Evolutionary conservation across 768 basidiomycete genomes (phyloP), one percentile per base, ranked within the genome.

Genomic region (Trametopsis cervina): DNA sequence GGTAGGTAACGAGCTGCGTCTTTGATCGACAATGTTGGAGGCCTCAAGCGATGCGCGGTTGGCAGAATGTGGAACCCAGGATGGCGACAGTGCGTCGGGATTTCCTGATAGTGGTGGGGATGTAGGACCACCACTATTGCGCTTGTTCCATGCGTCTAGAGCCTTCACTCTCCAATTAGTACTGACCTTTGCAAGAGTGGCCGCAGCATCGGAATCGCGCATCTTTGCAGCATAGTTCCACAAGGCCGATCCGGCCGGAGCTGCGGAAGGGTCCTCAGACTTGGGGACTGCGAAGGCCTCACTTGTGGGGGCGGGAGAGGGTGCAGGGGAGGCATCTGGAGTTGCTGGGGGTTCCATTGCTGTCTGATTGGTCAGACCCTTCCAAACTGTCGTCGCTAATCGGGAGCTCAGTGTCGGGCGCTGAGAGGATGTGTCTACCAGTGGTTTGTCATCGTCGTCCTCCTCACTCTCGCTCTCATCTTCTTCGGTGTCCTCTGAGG

Each of bases 161-260:
- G 81, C 80, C 54, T 72, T 81, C 17, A 84, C 85, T 17, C 78
- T 75, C 82, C 81, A 85, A 52, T 89, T 89, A 21, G 76, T 83
- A 63, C 85, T 81, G 46, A 75, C 80, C 65, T 87, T 90, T 2
- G 88, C 71, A 13, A 89, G 64, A 1, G 76, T 71, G 11, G 88
- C 87, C 29, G 80, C 70, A 1, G 85, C 67, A 57, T 89, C 84
- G 2, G 85, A 86, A 45, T 85, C 80, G 59, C 76, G 82, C 12
- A 89, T 58, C 58, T 81, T 86, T 55, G 78, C 84, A 0, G 88
- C 83, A 58, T 89, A 89, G 27, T 65, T 62, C 85, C 85, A 86
- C 4, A 87, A 52, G 49, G 67, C 71, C 11, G 73, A 65, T 23
- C 63, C 55, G 13, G 45, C 47, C 50, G 12, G 52, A 26, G 29